phyloP scores from a whole-genome alignment of 768 basidiomycete genomes.

The Pleurotus platypus region DNA sequence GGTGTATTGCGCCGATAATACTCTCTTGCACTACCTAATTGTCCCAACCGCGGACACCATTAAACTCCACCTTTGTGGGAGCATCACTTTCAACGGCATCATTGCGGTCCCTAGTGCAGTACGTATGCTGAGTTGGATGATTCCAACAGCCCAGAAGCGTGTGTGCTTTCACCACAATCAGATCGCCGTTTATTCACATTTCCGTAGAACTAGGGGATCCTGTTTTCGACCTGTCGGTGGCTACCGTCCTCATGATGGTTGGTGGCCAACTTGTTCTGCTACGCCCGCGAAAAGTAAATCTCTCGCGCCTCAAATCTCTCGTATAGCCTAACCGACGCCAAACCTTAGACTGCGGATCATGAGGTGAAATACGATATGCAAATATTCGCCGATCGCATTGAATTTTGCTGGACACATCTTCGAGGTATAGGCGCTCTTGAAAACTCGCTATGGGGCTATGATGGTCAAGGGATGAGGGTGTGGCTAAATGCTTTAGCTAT shows the following conservation, averaged over 20 bases:
- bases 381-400: constrained; percentile 93
- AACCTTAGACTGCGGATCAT: constrained; percentile 64
- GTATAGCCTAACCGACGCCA: background rate
- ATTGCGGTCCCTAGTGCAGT: constrained; percentile 82
- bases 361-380: constrained; percentile 98
- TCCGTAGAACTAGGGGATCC: constrained; percentile 87
- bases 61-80: constrained; percentile 87
- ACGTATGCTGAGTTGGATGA: constrained; percentile 94
- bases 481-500: constrained; percentile 97
- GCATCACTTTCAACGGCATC: constrained; percentile 90
- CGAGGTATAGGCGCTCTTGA: constrained; percentile 90
- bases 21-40: constrained; percentile 88
- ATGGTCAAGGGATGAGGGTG: constrained; percentile 82
- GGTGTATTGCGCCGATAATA: constrained; percentile 94
- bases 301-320: background rate
- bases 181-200: constrained; percentile 5
- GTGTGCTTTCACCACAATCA: constrained; percentile 21
- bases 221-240: constrained; percentile 85
- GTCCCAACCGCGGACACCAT: constrained; percentile 80
- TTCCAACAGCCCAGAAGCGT: constrained; percentile 92
- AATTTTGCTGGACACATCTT: constrained; percentile 98
- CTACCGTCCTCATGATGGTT: constrained; percentile 94
- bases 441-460: constrained; percentile 97
- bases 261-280: constrained; percentile 88
- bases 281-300: constrained; percentile 76